Conservation (phyloP, 2,329 filamentous ascomycete species). For the Aspergillus calidoustus region DNA sequence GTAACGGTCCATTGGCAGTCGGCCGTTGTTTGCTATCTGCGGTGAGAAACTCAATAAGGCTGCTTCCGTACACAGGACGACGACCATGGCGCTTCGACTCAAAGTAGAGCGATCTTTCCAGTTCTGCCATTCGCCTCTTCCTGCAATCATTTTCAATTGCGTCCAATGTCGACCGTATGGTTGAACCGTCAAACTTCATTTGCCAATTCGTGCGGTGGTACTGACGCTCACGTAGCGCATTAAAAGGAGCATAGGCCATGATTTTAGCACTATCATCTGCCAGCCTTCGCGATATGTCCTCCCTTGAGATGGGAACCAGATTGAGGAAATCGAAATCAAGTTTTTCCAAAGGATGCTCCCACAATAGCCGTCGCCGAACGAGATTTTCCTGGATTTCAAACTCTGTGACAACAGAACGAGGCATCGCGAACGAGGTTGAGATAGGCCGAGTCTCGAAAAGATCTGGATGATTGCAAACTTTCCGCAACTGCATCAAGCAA, state of each 20-base stretch:
- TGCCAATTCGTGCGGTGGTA: conserved; percentile 59
- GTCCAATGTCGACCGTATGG: conserved; percentile 69
- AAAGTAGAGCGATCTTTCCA: conserved; percentile 79
- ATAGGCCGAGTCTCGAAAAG: conserved; percentile 95
- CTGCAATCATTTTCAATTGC: conserved; percentile 74
- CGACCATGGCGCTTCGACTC: conserved; percentile 81
- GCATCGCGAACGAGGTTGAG: conserved; percentile 94
- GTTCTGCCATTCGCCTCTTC: conserved; percentile 73
- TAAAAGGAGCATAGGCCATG: conserved; percentile 70
- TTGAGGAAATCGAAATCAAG: conserved; percentile 80
- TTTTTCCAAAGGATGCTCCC: conserved; percentile 63
- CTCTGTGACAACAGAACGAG: conserved; percentile 73
- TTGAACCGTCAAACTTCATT: conserved; percentile 67
- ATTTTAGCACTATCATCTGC: conserved; percentile 64
- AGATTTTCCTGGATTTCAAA: conserved; percentile 75
- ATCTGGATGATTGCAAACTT: conserved; percentile 98
- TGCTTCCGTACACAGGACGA: conserved; percentile 78
- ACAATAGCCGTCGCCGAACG: conserved; percentile 69
- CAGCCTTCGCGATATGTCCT: conserved; percentile 62
- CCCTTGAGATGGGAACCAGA: conserved; percentile 72
- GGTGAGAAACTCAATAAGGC: conserved; percentile 74
- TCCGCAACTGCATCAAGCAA: conserved; percentile 94
- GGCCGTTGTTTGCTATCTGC: conserved; percentile 65
- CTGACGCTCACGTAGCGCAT: conserved; percentile 74
- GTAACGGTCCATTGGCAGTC: conserved; percentile 63